Base-by-base conservation (phyloP, 371 early-diverging fungal species). In the Syncephalastrum monosporum region DNA sequence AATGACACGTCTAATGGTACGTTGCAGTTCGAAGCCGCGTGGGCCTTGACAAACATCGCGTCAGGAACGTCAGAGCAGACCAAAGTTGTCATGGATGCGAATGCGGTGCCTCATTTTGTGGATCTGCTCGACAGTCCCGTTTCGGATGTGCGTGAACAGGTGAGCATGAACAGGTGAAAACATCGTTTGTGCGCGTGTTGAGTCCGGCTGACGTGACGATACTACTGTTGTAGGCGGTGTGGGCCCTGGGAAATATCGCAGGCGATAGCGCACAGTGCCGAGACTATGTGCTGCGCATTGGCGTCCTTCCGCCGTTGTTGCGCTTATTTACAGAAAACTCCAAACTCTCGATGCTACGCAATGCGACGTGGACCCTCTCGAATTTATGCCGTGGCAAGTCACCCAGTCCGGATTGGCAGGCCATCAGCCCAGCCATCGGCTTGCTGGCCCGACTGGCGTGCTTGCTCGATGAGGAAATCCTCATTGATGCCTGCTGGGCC, bases 171-270 rank as follows among this genome's bases (percentile, higher is more conserved):
- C 33, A 44, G 16, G 17, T 53, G 17, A 15, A 44, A 48, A 42
- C 7, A 10, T 17, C n/a, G 21, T 12, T 43, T 33, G 23, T 41
- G 33, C 42, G 19, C 14, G 50, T 50, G 24, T 42, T 12, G 6
- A 33, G 38, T 3, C 38, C 38, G 38, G 38, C 38, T 33, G 38
- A 33, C 38, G 10, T 33, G 29, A 33, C 6, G 38, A 10, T 7
- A 12, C 7, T 55, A 45, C 42, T 55, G 12, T 25, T 33, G 10
- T 53, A 92, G 87, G 97, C 97, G 53, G 98, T 99, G 43, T 99
- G 99, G 99, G 99, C 99, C 12, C 85, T 99, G 43, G 99, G 99
- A 60, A 99, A 99, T 82, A 99, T 99, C 83, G 98, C 99, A 43
- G 99, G 99, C 55, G 99, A 99, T 82, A 90, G 91, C 64, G 91